Evolutionary conservation across 148 eudicot genomes (phyloP), one percentile per base, ranked within the genome.

Genomic region (Spergularia marina): DNA sequence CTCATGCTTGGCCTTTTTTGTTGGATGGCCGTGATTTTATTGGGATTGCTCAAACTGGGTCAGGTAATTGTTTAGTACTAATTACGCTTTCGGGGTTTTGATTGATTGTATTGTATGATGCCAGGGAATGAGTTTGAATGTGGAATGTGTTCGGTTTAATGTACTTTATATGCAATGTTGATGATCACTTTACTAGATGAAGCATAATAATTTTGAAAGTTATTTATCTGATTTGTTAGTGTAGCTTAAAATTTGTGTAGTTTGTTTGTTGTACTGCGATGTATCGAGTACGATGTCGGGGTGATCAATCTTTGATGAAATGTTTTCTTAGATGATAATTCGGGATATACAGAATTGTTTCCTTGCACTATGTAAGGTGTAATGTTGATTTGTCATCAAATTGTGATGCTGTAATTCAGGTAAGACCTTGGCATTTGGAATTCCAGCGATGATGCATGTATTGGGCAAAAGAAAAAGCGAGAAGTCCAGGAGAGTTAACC

Each of bases 41-140:
- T 73, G 99, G 99, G 65, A 95, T 95, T 80, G 99, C 99, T 10
- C 83, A 84, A n/a, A 95, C 99, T 70, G 99, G 99, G 3, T 95
- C 99, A 82, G 99, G 99, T 95, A 89, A 49, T 53, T 16, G 13
- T 17, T 20, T 2, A 30, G 36, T 30, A 30, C 4, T 21, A 2
- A 9, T 63, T 17, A 3, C 17, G 76, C 2, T n/a, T 62, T 57
- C 55, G 52, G 5, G 15, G 16, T 44, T 39, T 52, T 71, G 30
- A 1, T 65, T 52, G 20, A 10, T 53, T 65, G 30, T 10, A 10
- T 68, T 40, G 4, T 41, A 41, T 8, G 2, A 4, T 41, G 12
- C 9, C 12, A 11, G 55, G 59, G 12, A 1, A 59, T 41, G 76
- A 47, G 9, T 60, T 73, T 61, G 9, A 34, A 36, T 64, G 49